Percentiles rank a stretch among this genome's conserved stretches.
Evolutionary conservation across 2,329 filamentous ascomycete species (phyloP).

Genomic region (Fusarium xyrophilum): DNA sequence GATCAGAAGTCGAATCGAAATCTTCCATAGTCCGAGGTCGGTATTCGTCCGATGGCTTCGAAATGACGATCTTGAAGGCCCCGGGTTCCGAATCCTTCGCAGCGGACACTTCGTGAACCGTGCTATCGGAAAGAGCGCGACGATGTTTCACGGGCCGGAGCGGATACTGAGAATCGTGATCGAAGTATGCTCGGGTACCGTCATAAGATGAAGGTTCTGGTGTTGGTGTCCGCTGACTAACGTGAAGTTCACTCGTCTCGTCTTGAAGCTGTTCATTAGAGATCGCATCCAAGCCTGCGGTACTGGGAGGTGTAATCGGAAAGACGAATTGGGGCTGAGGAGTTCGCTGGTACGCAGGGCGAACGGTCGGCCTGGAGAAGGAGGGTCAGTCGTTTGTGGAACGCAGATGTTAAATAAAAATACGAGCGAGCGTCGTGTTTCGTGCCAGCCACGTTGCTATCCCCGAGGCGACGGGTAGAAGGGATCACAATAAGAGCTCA

Average conservation of each 20-base stretch:
- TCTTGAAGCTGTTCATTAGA: slow-evolving; percentile 39
- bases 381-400: slow-evolving; percentile 31
- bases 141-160: slow-evolving; percentile 52
- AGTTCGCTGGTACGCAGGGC: slow-evolving; percentile 66
- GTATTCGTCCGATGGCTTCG: slow-evolving; percentile 67
- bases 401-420: slow-evolving; percentile 25
- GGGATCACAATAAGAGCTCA: slow-evolving; percentile 16
- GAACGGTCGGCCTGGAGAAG: slow-evolving; percentile 62
- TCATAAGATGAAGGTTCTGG: slow-evolving; percentile 49
- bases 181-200: slow-evolving; percentile 46
- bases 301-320: slow-evolving; percentile 66
- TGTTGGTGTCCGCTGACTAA: slow-evolving; percentile 54
- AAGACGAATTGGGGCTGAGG: slow-evolving; percentile 68
- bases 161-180: slow-evolving; percentile 28
- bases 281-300: slow-evolving; percentile 61
- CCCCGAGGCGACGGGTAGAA: slow-evolving; percentile 8
- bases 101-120: slow-evolving; percentile 67
- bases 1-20: slow-evolving; percentile 52
- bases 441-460: slow-evolving; percentile 22
- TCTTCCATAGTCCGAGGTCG: slow-evolving; percentile 71
- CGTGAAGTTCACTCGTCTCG: slow-evolving; percentile 41
- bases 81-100: slow-evolving; percentile 65
- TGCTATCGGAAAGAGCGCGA: slow-evolving; percentile 79
- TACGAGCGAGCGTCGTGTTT: slow-evolving; percentile 19
- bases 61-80: slow-evolving; percentile 81